Percentiles rank a stretch among this genome's conserved stretches.
These are phyloP conservation scores for Falciphora oryzae DNA, from an alignment of 2,329 filamentous ascomycete species.

Conservation along the genomic window DNA sequence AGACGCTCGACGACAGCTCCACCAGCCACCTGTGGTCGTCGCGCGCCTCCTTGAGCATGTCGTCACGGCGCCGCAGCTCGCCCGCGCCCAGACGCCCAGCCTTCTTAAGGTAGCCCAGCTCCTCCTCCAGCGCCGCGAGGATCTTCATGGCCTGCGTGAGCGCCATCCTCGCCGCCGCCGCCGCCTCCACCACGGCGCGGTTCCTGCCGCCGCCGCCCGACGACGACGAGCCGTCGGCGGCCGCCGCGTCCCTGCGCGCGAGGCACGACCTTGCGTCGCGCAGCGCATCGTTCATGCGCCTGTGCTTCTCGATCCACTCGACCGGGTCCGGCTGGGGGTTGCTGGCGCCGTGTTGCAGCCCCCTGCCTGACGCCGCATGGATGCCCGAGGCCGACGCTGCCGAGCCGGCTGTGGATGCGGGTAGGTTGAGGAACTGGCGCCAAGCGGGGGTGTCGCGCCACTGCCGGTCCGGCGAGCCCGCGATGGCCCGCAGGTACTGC, in stretches of 20 bases:
- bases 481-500: slow-evolving; percentile 65
- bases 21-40: slow-evolving; percentile 74
- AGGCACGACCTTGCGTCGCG: slow-evolving; percentile 61
- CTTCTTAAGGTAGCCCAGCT: slow-evolving; percentile 53
- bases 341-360: not conserved
- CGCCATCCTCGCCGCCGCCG: slow-evolving; percentile 67
- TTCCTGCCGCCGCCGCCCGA: slow-evolving; percentile 34
- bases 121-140: slow-evolving; percentile 59
- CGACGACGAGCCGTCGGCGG: slow-evolving; percentile 23
- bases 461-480: slow-evolving; percentile 64
- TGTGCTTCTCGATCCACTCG: slow-evolving; percentile 71
- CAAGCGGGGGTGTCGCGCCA: slow-evolving; percentile 72
- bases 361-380: slow-evolving; percentile 28
- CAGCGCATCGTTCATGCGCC: slow-evolving; percentile 65
- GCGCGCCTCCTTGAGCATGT: slow-evolving; percentile 62
- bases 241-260: slow-evolving; percentile 61
- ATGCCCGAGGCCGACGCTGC: slow-evolving; percentile 18
- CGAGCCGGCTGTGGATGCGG: slow-evolving; percentile 30
- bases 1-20: slow-evolving; percentile 57
- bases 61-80: slow-evolving; percentile 64
- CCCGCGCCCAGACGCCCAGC: slow-evolving; percentile 60
- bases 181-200: slow-evolving; percentile 50
- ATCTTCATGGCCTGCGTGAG: slow-evolving; percentile 63
- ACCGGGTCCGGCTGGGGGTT: slow-evolving; percentile 44
- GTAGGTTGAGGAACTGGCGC: slow-evolving; percentile 68